phyloP scores from a whole-genome alignment of 1,284 basidiomycete genomes.

The Heterobasidion parviporum region DNA sequence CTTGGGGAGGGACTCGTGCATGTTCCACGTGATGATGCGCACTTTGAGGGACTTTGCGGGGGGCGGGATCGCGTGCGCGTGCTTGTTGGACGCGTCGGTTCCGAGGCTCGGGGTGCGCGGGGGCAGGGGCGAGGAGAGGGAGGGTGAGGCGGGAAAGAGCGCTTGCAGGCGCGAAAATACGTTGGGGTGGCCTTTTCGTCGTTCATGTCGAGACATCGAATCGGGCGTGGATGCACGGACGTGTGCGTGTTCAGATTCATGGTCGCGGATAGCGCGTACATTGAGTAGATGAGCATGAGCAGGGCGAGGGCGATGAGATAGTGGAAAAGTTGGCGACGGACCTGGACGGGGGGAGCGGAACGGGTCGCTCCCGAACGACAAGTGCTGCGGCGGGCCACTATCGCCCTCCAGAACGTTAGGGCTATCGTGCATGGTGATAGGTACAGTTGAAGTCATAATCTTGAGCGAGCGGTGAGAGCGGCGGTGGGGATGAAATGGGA shows the following conservation, averaged over 20 bases:
- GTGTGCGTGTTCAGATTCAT: background rate
- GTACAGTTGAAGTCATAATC: too few species aligned
- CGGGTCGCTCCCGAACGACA: background rate
- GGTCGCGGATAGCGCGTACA: too few species aligned
- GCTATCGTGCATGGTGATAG: too few species aligned
- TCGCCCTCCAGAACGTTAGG: too few species aligned
- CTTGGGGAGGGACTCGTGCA: slow-evolving; percentile 73
- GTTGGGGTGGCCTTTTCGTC: slow-evolving; percentile 10
- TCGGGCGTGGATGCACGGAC: background rate
- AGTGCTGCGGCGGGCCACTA: background rate
- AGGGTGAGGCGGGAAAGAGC: slow-evolving; percentile 27
- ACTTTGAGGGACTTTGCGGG: slow-evolving; percentile 37
- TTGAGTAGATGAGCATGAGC: too few species aligned
- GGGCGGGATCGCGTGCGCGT: slow-evolving; percentile 7
- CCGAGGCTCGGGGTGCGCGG: background rate
- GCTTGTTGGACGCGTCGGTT: background rate
- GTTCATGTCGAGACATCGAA: background rate
- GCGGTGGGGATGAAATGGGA: too few species aligned
- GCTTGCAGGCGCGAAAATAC: slow-evolving; percentile 36
- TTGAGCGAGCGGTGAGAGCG: too few species aligned
- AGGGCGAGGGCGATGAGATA: background rate
- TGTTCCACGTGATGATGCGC: slow-evolving; percentile 59
- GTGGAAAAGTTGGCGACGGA: background rate
- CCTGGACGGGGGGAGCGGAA: background rate
- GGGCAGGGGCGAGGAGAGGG: slow-evolving; percentile 3